Percentiles rank a stretch among this genome's conserved stretches.
Evolutionary conservation across 2,329 filamentous ascomycete species (phyloP).

Genomic region (Botrytis hyacinthi): DNA sequence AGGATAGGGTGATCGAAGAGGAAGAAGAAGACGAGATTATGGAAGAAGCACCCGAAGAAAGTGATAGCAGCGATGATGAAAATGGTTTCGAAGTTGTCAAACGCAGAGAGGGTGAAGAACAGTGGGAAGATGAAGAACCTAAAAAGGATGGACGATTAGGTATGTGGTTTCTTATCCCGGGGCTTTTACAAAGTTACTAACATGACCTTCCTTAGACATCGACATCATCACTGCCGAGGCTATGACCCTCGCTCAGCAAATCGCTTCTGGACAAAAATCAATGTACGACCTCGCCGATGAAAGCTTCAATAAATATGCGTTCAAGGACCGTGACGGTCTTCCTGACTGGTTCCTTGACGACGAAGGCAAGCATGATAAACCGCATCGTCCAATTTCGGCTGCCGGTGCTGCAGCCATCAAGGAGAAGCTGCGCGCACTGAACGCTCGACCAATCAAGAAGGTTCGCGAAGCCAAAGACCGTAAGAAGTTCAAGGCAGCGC

Average conservation of each 20-base stretch:
- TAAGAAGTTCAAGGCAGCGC: slow-evolving; percentile 95
- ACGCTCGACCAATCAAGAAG: slow-evolving; percentile 98
- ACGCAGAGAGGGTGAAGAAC: slow-evolving; percentile 45
- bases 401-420: slow-evolving; percentile 89
- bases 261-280: slow-evolving; percentile 82
- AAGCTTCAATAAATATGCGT: slow-evolving; percentile 87
- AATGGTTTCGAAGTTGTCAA: slow-evolving; percentile 64
- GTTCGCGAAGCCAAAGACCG: slow-evolving; percentile 93
- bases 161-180: slow-evolving; percentile 36
- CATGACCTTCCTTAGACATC: slow-evolving; percentile 60
- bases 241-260: slow-evolving; percentile 92
- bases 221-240: slow-evolving; percentile 99
- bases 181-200: slow-evolving; percentile 26
- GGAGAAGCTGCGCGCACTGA: slow-evolving; percentile 88
- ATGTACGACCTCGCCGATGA: slow-evolving; percentile 82
- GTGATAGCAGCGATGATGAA: slow-evolving; percentile 40
- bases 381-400: slow-evolving; percentile 85
- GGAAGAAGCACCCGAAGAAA: slow-evolving; percentile 26
- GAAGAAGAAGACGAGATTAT: slow-evolving; percentile 37
- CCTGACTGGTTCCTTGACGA: slow-evolving; percentile 99
- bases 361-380: slow-evolving; percentile 77
- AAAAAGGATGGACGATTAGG: slow-evolving; percentile 61
- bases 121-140: slow-evolving; percentile 67
- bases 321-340: slow-evolving; percentile 86
- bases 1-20: slow-evolving; percentile 26